These are phyloP conservation scores for Dillenia suffruticosa DNA, from an alignment of 164 flowering plant genomes.

Conservation along the genomic window DNA sequence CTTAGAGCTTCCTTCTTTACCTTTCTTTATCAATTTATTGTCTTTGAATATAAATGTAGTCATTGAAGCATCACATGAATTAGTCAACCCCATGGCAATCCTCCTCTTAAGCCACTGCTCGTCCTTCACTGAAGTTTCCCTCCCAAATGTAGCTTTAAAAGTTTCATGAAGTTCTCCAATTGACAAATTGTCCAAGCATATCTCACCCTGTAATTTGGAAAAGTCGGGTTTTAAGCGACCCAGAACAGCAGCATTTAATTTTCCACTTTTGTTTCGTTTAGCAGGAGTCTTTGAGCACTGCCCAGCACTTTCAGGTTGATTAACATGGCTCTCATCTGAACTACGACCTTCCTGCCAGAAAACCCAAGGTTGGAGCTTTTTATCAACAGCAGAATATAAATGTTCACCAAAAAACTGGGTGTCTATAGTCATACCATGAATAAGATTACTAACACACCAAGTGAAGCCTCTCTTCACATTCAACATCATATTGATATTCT, in stretches of 20 bases:
- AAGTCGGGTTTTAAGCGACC: constrained; percentile 49
- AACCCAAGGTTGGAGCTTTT: constrained; percentile 23
- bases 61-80: constrained; percentile 77
- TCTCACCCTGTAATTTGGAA: constrained; percentile 56
- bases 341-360: constrained; percentile 40
- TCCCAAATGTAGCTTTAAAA: constrained; percentile 87
- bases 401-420: constrained; percentile 24
- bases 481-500: constrained; percentile 44
- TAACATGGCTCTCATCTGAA: constrained; percentile 14
- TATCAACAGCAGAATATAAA: constrained; percentile 26
- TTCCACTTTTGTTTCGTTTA: constrained; percentile 21
- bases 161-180: constrained; percentile 87
- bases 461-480: constrained; percentile 36
- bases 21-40: constrained; percentile 40
- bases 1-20: constrained; percentile 23
- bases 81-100: constrained; percentile 83
- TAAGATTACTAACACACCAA: constrained; percentile 26
- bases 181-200: constrained; percentile 71
- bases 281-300: constrained; percentile 27
- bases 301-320: constrained; percentile 22
- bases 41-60: constrained; percentile 54
- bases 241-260: constrained; percentile 29
- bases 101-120: constrained; percentile 95
- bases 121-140: constrained; percentile 89
- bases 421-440: constrained; percentile 27